phyloP scores from a whole-genome alignment of 371 early-diverging fungal species.

The Basidiobolus meristosporus region DNA sequence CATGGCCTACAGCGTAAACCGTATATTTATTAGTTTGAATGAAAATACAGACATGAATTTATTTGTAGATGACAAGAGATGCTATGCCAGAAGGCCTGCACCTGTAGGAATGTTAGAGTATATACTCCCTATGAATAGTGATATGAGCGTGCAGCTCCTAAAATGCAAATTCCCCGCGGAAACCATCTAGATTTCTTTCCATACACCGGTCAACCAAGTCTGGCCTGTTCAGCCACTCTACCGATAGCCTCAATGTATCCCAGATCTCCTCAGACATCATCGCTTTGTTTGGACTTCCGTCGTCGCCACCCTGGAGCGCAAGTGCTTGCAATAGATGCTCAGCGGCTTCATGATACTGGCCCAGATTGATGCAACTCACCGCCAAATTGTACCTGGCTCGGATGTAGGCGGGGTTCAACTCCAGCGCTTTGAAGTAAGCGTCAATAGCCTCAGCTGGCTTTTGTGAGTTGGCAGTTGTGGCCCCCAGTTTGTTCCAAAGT shows the following conservation, averaged over 20 bases:
- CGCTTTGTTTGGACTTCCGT: neutral
- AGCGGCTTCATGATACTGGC: conserved; percentile 75
- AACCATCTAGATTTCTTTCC: conserved; percentile 45
- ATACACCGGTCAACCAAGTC: conserved; percentile 58
- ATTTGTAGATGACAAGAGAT: no score
- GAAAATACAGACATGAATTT: no score
- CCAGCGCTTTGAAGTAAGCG: conserved; percentile 80
- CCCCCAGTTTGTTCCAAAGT: conserved; percentile 92
- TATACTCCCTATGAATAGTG: no score
- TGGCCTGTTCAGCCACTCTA: conserved; percentile 54
- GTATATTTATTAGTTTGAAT: no score
- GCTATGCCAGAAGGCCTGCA: no score
- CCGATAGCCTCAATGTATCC: conserved; percentile 69
- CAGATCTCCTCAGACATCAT: conserved; percentile 30
- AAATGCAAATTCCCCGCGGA: conserved; percentile 67
- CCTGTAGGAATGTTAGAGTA: no score
- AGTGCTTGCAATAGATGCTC: conserved; percentile 78
- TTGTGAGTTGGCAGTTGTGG: conserved; percentile 80
- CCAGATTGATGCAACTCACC: conserved; percentile 77
- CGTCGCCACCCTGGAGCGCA: conserved; percentile 28
- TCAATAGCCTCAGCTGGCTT: conserved; percentile 63
- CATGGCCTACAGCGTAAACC: no score
- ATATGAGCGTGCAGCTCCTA: no score
- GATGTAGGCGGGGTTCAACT: conserved; percentile 83
- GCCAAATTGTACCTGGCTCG: conserved; percentile 91